Base-by-base conservation (phyloP, 2,329 filamentous ascomycete species). In the Xylaria sp. region DNA sequence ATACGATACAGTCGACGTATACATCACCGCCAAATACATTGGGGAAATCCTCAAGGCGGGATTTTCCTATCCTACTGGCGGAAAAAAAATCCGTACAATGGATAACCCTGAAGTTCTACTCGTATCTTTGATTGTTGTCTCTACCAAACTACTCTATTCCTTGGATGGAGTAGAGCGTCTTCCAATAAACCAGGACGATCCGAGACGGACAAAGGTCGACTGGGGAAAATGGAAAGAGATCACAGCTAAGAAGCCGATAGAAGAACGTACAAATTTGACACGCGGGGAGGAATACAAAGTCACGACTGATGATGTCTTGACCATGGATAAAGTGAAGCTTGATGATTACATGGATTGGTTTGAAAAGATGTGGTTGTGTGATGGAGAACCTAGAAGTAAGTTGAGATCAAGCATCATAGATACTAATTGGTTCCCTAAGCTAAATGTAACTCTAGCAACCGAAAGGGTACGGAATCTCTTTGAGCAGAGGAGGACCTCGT, bases 261-360 rank as follows among this genome's bases (percentile, higher is more conserved):
- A 74, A 22, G 66, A 68, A n/a, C 68, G 51, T 9, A 15, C 65
- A 2, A 61, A 69, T n/a, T 54, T 78, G 17, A 29, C 29, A 57
- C 72, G 56, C 13, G 77, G 77, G 4, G 72, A 75, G 54, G 77
- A 78, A 56, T 73, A 77, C 60, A 74, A 72, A 47, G 68, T 77
- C 42, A 74, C 73, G 9, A 38, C 74, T 0, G 72, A 77, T 29
- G 72, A 77, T 20, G 75, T 75, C 9, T 76, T 80, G 71, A 73
- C 61, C 0, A 87, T 93, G 85, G 82, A 82, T 1, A 79, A 83
- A 15, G 77, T 80, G 9, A 86, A 90, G 69, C 80, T 95, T 42
- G 91, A 94, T 73, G 86, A 91, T 66, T 95, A 94, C 74, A 83
- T 96, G 78, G 87, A 93, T 77, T 96, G 91, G 89, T 94, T 92